These are phyloP conservation scores for Lomentospora prolificans DNA, from an alignment of 2,329 filamentous ascomycete species.

Conservation along the genomic window DNA sequence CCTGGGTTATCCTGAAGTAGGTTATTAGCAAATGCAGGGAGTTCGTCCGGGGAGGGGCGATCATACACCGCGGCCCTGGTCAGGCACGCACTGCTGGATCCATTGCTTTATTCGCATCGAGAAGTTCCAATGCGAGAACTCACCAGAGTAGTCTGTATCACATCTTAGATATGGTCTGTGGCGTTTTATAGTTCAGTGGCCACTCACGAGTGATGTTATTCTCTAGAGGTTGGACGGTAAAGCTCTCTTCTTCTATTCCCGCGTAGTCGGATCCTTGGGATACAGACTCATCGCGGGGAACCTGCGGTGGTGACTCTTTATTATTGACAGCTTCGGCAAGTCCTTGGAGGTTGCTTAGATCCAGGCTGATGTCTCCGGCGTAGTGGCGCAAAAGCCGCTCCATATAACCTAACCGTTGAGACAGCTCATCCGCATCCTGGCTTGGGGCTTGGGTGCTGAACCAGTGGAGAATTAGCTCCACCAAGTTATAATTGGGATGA, in stretches of 20 bases:
- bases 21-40: no score
- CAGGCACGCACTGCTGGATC: slow-evolving; percentile 31
- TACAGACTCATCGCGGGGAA: background rate
- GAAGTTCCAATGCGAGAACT: slow-evolving; percentile 44
- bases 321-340: slow-evolving; percentile 32
- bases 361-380: slow-evolving; percentile 31
- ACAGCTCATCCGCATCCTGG: slow-evolving; percentile 12
- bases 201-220: slow-evolving; percentile 30
- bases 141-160: slow-evolving; percentile 36
- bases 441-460: background rate
- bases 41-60: no score
- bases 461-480: no score
- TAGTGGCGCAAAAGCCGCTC: slow-evolving; percentile 38
- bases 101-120: slow-evolving; percentile 40
- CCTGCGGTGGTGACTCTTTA: slow-evolving; percentile 10
- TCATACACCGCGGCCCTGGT: no score
- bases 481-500: no score
- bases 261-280: slow-evolving; percentile 14
- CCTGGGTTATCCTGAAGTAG: slow-evolving; percentile 15
- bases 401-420: slow-evolving; percentile 22
- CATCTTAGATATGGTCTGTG: background rate
- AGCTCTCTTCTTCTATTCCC: slow-evolving; percentile 26
- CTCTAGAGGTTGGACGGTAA: slow-evolving; percentile 29
- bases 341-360: slow-evolving; percentile 29
- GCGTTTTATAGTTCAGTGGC: background rate